Evolutionary conservation across 2,329 filamentous ascomycete species (phyloP).

Genomic region (Aspergillus ustus): DNA sequence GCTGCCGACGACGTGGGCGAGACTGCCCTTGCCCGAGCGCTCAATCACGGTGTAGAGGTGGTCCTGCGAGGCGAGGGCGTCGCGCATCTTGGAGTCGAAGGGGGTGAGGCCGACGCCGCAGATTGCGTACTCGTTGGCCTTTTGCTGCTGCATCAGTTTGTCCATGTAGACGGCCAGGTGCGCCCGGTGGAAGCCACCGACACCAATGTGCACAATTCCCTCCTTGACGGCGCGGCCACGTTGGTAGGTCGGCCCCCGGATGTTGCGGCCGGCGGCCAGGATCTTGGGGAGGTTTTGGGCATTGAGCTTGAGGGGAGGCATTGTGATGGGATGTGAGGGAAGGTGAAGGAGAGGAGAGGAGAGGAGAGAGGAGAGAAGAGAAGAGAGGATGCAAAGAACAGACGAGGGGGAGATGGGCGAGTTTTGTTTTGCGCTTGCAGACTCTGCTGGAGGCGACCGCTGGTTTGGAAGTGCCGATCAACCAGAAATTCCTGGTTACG

Average conservation of each 20-base stretch:
- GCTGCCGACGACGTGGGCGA: conserved; percentile 55
- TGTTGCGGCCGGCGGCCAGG: conserved; percentile 27
- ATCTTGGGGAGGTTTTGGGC: conserved; percentile 47
- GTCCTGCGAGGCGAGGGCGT: conserved; percentile 55
- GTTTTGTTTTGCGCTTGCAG: not conserved
- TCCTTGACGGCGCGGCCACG: conserved; percentile 54
- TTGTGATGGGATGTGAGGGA: conserved; percentile 26
- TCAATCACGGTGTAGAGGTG: conserved; percentile 60
- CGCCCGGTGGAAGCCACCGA: conserved; percentile 60
- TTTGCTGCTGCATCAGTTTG: conserved; percentile 53
- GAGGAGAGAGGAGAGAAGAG: conserved; percentile 22
- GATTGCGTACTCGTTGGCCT: conserved; percentile 54
- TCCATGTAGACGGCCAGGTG: conserved; percentile 60
- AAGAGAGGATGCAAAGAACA: conserved; percentile 1
- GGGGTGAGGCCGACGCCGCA: conserved; percentile 58
- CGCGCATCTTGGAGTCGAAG: conserved; percentile 57
- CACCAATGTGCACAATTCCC: conserved; percentile 60
- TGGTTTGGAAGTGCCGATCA: not conserved
- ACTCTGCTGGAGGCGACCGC: not conserved
- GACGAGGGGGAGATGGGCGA: conserved; percentile 1
- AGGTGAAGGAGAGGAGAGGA: conserved; percentile 18
- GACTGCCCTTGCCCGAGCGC: conserved; percentile 57
- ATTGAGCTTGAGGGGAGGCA: conserved; percentile 46
- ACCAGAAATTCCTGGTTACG: not conserved
- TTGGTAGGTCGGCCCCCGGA: conserved; percentile 51